Conservation (phyloP, 1,284 basidiomycete species). For the Trichosporon sp. region DNA sequence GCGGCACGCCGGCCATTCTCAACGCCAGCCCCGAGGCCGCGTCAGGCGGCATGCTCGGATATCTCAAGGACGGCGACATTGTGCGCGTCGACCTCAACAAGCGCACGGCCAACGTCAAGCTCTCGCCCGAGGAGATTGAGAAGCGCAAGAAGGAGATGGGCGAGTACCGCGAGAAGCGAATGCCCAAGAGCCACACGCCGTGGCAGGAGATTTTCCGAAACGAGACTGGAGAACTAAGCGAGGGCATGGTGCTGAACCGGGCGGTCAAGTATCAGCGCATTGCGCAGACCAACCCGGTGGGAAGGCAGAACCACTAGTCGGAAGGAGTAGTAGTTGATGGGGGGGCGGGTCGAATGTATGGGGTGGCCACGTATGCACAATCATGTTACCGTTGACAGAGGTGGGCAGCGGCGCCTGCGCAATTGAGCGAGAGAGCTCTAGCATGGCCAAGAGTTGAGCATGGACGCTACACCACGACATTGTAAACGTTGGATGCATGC, state of each 20-base stretch:
- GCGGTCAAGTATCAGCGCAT: constrained; percentile 45
- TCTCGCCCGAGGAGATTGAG: constrained; percentile 34
- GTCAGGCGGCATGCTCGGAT: constrained; percentile 43
- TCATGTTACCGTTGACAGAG: too few relatives aligned
- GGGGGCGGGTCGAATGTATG: too few relatives aligned
- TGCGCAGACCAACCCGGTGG: constrained; percentile 40
- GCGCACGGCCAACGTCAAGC: constrained; percentile 36
- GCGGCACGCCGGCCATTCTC: constrained; percentile 45
- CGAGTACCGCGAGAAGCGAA: constrained; percentile 20
- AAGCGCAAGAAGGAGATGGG: constrained; percentile 37
- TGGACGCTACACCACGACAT: too few relatives aligned
- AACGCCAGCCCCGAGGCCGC: constrained; percentile 47
- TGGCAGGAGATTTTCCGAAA: constrained; percentile 48
- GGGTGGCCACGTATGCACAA: too few relatives aligned
- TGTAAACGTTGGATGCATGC: too few relatives aligned
- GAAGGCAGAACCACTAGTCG: constrained; percentile 42
- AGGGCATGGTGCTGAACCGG: constrained; percentile 45
- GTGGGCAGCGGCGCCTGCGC: too few relatives aligned
- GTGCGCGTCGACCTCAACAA: constrained; percentile 43
- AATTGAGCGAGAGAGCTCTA: too few relatives aligned
- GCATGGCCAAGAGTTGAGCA: too few relatives aligned
- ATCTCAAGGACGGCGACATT: constrained; percentile 44
- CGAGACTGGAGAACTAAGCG: constrained; percentile 38
- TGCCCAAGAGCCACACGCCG: constrained; percentile 42
- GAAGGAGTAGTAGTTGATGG: too few relatives aligned